Evolutionary conservation across 73 alveolate species (phyloP).

Genomic region (Loxodes magnus): DNA sequence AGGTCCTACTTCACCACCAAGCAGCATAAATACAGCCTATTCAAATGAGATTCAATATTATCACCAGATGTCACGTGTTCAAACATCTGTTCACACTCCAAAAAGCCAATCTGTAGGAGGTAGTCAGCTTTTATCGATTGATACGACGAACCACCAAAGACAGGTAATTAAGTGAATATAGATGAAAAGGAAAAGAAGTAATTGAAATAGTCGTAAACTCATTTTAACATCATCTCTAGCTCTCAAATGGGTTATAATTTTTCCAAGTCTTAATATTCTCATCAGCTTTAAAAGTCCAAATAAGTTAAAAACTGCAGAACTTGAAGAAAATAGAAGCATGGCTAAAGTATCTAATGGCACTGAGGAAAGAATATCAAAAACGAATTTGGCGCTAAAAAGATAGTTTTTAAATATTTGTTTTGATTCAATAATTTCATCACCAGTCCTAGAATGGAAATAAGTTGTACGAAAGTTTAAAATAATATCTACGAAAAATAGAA

Average conservation of each 20-base stretch:
- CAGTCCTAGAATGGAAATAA: slow-evolving; percentile 29
- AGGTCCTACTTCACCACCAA: slow-evolving; percentile 53
- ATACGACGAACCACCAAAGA: slow-evolving; percentile 28
- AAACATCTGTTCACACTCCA: slow-evolving; percentile 8
- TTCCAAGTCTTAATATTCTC: slow-evolving; percentile 27
- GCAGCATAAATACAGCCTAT: slow-evolving; percentile 33
- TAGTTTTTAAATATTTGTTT: slow-evolving; percentile 19
- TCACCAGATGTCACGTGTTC: background rate
- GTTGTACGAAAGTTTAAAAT: slow-evolving; percentile 34
- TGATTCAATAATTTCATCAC: slow-evolving; percentile 26
- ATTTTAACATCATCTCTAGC: slow-evolving; percentile 23
- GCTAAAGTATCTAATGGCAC: slow-evolving; percentile 48
- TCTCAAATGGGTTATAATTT: slow-evolving; percentile 21
- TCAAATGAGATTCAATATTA: slow-evolving; percentile 24
- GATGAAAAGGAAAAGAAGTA: slow-evolving; percentile 24
- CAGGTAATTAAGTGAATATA: slow-evolving; percentile 46
- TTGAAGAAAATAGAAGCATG: background rate
- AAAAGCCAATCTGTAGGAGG: slow-evolving; percentile 32
- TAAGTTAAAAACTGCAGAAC: background rate
- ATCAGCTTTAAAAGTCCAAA: slow-evolving; percentile 36
- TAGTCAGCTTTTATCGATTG: slow-evolving; percentile 23
- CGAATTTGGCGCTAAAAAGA: slow-evolving; percentile 21
- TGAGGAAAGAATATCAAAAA: slow-evolving; percentile 34
- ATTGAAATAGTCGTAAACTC: slow-evolving; percentile 20
- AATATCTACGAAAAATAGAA: slow-evolving; percentile 12